Conservation (phyloP, 2,329 filamentous ascomycete genomes). For the Knoxdaviesia proteae region DNA sequence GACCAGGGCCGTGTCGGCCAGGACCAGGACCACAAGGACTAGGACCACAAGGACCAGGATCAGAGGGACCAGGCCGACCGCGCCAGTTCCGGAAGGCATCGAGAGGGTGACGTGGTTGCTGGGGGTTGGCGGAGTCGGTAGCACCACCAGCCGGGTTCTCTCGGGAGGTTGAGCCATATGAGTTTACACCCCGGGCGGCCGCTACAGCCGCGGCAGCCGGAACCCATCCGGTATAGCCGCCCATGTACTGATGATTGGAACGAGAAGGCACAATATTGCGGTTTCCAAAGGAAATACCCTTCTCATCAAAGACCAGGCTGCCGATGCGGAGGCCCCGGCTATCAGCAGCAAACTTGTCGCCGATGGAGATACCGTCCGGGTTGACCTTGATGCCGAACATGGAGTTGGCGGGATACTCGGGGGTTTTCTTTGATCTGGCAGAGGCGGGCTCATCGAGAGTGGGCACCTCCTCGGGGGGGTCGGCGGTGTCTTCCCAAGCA, state of each 20-base stretch:
- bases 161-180: too few species aligned
- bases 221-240: too few species aligned
- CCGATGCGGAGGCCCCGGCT: conserved; percentile 24
- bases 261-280: conserved; percentile 1
- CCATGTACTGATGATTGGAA: too few species aligned
- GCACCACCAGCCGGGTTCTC: too few species aligned
- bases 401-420: too few species aligned
- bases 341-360: conserved; percentile 21
- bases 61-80: not conserved
- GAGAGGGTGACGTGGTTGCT: too few species aligned
- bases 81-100: too few species aligned
- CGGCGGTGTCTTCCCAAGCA: conserved; percentile 12
- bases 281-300: conserved; percentile 13
- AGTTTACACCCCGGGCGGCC: too few species aligned
- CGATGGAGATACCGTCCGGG: conserved; percentile 21
- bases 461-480: conserved; percentile 4
- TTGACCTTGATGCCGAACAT: conserved; percentile 20
- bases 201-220: too few species aligned
- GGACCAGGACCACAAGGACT: not conserved
- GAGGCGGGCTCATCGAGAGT: too few species aligned
- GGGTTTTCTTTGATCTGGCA: too few species aligned
- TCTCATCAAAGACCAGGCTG: conserved; percentile 18
- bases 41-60: not conserved
- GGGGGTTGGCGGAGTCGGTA: too few species aligned
- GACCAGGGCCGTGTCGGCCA: not conserved